Evolutionary conservation across 345 rosid genomes (phyloP).

Genomic region (Syzygium grande): DNA sequence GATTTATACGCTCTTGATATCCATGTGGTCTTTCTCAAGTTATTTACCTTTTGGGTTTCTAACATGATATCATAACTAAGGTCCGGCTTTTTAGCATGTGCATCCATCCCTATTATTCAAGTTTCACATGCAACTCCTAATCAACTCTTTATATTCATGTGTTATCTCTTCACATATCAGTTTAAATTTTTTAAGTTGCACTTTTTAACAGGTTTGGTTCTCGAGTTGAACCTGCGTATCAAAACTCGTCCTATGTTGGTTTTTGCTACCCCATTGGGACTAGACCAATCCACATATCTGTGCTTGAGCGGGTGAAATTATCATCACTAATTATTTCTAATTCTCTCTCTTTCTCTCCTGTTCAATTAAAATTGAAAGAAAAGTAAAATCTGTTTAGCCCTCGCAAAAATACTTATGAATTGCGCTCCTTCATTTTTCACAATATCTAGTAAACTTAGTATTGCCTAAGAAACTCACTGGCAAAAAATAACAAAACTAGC

Average conservation of each 20-base stretch:
- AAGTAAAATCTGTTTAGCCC: too few species aligned
- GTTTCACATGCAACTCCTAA: neutral
- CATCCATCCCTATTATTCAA: neutral
- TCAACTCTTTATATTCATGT: neutral
- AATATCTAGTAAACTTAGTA: too few species aligned
- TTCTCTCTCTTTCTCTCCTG: neutral
- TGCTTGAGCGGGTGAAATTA: neutral
- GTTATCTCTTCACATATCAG: neutral
- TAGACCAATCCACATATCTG: neutral
- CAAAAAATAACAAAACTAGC: too few species aligned
- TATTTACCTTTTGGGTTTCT: neutral
- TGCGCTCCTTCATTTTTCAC: too few species aligned
- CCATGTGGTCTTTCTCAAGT: neutral
- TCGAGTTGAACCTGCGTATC: neutral
- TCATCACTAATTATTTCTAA: neutral
- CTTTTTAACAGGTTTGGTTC: neutral
- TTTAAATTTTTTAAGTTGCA: neutral
- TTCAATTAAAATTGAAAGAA: too few species aligned
- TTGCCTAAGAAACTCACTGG: too few species aligned
- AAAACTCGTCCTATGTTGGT: neutral
- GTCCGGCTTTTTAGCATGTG: neutral
- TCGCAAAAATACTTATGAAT: too few species aligned
- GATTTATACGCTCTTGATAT: too few species aligned
- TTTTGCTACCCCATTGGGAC: neutral
- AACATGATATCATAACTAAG: rapidly evolving